Conservation (phyloP, 805 yeast genomes). For the Wickerhamiella qilinensis region DNA sequence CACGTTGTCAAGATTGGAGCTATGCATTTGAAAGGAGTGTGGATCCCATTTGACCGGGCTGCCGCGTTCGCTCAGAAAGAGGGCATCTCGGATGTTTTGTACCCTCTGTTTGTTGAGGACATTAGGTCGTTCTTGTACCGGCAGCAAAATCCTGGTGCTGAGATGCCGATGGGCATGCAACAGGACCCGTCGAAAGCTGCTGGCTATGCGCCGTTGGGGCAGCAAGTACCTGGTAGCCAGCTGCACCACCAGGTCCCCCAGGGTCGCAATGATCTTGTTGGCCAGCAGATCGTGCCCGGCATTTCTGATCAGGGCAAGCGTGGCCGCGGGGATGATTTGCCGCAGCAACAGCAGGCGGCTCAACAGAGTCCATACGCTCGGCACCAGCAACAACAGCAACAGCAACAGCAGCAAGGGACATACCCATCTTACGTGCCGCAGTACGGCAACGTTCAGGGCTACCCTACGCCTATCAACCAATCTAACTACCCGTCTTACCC, state of each 20-base stretch:
- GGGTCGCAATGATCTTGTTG: neutral
- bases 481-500: conserved; percentile 1
- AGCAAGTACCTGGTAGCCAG: neutral
- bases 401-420: too few species aligned
- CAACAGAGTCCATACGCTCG: conserved; percentile 4
- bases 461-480: conserved; percentile 4
- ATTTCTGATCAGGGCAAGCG: neutral
- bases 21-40: conserved; percentile 78
- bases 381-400: conserved; percentile 3
- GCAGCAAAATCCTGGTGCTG: conserved; percentile 7
- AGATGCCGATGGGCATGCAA: conserved; percentile 1
- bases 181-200: conserved; percentile 4
- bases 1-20: conserved; percentile 77
- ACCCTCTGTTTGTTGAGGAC: conserved; percentile 61
- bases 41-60: conserved; percentile 82
- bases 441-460: conserved; percentile 6
- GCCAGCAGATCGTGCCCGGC: neutral
- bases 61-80: conserved; percentile 66
- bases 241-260: conserved; percentile 1
- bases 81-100: conserved; percentile 51
- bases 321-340: neutral
- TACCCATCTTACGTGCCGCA: conserved; percentile 4
- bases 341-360: conserved; percentile 1
- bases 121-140: conserved; percentile 22
- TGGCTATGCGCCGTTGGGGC: too few species aligned